Percentiles rank a stretch among this genome's conserved stretches.
Conservation (phyloP, 176 grass and related monocot species). For the Zea luxurians region DNA sequence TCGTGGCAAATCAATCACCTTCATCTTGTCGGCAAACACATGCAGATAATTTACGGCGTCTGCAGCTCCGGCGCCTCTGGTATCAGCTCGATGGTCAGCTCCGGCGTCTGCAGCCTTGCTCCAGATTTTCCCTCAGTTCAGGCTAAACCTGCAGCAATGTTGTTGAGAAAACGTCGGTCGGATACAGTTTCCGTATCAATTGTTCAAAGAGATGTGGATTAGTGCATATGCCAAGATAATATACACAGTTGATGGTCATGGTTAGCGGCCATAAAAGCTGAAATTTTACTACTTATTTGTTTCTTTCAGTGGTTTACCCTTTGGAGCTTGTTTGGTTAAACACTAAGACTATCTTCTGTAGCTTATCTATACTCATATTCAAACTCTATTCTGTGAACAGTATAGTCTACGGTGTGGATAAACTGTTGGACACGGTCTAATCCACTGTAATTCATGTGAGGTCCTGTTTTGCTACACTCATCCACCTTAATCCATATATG, state of each 20-base stretch:
- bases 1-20: not conserved
- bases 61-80: slow-evolving; percentile 21
- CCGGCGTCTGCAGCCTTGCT: not conserved
- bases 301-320: not conserved
- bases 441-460: too few relatives aligned
- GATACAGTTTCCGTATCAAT: not conserved
- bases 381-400: too few relatives aligned
- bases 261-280: not conserved
- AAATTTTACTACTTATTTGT: not conserved
- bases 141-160: slow-evolving; percentile 48
- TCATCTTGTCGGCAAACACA: slow-evolving; percentile 15
- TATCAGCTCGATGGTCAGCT: not conserved
- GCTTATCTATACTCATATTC: too few relatives aligned
- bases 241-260: not conserved
- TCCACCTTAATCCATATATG: too few relatives aligned
- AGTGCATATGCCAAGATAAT: not conserved
- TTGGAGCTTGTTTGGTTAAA: too few relatives aligned
- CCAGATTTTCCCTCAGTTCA: slow-evolving; percentile 38
- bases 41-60: slow-evolving; percentile 9
- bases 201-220: not conserved
- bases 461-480: too few relatives aligned
- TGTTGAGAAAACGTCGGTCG: not conserved
- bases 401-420: too few relatives aligned
- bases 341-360: too few relatives aligned
- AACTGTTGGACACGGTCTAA: too few relatives aligned